phyloP scores from a whole-genome alignment of 495 filamentous ascomycete genomes.

The Penicillium fimorum region DNA sequence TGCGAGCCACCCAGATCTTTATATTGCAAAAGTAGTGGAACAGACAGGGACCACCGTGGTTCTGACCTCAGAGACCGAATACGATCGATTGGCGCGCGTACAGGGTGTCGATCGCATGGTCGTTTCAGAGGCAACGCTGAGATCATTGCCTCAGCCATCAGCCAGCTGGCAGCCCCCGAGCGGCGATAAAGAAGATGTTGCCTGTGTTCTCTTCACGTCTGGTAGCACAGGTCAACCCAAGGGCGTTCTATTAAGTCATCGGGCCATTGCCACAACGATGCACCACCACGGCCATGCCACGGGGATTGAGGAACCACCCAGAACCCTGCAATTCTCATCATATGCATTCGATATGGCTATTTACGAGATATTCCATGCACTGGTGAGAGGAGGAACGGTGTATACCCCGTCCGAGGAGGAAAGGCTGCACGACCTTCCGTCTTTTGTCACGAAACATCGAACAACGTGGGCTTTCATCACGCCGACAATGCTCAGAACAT shows the following conservation, averaged over 20 bases:
- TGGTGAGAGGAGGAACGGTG: neutral
- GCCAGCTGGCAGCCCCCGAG: neutral
- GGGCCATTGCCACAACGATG: neutral
- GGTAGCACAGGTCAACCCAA: neutral
- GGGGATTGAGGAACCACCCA: neutral
- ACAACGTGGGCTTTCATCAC: neutral
- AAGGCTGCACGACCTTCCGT: neutral
- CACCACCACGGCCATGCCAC: neutral
- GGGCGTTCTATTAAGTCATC: neutral
- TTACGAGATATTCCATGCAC: neutral
- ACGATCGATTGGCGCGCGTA: too few relatives aligned
- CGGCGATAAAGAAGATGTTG: neutral
- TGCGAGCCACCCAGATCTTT: neutral
- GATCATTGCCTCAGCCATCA: too few relatives aligned
- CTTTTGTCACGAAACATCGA: neutral
- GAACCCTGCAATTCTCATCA: neutral
- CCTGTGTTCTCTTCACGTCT: neutral
- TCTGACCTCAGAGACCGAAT: neutral
- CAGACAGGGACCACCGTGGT: neutral
- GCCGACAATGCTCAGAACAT: neutral
- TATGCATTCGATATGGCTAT: neutral
- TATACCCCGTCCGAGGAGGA: neutral
- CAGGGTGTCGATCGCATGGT: neutral
- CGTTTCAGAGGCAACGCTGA: neutral
- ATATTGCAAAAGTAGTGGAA: neutral